A percentile compares a stretch with the other conserved stretches of the same genome.
phyloP scores from a whole-genome alignment of 2,329 filamentous ascomycete species.

The Zalaria obscura region DNA sequence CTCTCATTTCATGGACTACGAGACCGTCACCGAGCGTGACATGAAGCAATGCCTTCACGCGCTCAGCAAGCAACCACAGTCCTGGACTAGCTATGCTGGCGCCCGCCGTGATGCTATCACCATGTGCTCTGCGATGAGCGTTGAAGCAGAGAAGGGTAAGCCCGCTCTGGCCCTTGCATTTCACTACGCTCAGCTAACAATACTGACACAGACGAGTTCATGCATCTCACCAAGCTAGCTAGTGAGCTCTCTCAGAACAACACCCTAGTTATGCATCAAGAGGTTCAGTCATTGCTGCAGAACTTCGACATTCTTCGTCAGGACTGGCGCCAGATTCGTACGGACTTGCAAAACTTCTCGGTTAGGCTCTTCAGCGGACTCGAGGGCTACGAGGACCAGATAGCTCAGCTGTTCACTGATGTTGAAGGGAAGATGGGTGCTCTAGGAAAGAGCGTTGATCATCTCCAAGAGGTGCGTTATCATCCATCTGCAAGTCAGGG shows the following conservation, averaged over 20 bases:
- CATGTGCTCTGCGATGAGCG: constrained; percentile 47
- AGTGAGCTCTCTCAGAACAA: background rate
- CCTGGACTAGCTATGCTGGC: constrained; percentile 53
- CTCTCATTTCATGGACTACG: constrained; percentile 9
- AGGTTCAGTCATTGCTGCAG: background rate
- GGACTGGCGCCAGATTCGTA: background rate
- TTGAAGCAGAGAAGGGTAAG: constrained; percentile 41
- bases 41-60: constrained; percentile 38
- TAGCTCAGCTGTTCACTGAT: background rate
- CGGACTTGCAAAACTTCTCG: background rate
- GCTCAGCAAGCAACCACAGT: constrained; percentile 39
- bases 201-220: background rate
- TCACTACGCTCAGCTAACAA: background rate
- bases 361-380: background rate
- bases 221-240: constrained; percentile 2
- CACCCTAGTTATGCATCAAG: constrained; percentile 1
- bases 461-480: background rate
- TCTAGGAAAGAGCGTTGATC: background rate
- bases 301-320: constrained; percentile 4
- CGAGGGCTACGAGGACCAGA: background rate
- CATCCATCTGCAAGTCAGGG: background rate
- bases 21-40: constrained; percentile 15
- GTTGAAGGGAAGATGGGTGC: background rate
- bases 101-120: constrained; percentile 45
- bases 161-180: background rate